phyloP scores from a whole-genome alignment of 768 basidiomycete genomes.

The Symmetrospora coprosmae region DNA sequence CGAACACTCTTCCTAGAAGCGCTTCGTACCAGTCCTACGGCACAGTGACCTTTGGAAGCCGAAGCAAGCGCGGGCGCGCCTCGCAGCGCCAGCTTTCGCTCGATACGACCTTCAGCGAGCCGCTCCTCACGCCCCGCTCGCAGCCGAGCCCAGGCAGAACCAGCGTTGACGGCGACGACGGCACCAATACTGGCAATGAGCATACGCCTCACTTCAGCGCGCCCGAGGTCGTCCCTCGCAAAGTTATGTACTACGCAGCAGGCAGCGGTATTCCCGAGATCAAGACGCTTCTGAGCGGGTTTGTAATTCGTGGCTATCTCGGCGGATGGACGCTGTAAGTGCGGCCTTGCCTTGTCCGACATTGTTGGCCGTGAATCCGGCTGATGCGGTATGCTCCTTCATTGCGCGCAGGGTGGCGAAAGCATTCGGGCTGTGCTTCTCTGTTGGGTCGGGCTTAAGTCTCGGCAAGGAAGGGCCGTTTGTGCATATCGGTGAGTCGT shows the following conservation, averaged over 20 bases:
- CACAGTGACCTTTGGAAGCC: background rate
- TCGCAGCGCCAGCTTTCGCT: too few relatives aligned
- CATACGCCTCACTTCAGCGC: background rate
- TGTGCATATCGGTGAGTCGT: slow-evolving; percentile 60
- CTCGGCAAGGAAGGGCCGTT: slow-evolving; percentile 72
- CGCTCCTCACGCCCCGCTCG: too few relatives aligned
- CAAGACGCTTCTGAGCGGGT: slow-evolving; percentile 84
- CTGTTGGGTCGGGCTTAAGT: slow-evolving; percentile 80
- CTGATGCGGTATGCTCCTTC: background rate
- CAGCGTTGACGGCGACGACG: too few relatives aligned
- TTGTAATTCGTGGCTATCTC: slow-evolving; percentile 94
- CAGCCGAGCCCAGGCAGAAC: too few relatives aligned
- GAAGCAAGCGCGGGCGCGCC: background rate
- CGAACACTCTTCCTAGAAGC: slow-evolving; percentile 31
- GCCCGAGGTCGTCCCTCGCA: slow-evolving; percentile 18
- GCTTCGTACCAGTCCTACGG: slow-evolving; percentile 24
- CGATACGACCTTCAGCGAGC: slow-evolving; percentile 2
- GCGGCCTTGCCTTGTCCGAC: too few relatives aligned
- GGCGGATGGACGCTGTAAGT: slow-evolving; percentile 61
- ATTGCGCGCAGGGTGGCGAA: slow-evolving; percentile 48
- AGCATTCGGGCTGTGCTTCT: slow-evolving; percentile 69
- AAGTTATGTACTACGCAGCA: slow-evolving; percentile 45
- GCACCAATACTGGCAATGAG: too few relatives aligned
- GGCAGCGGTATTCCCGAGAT: slow-evolving; percentile 95
- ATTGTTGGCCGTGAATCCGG: background rate